Conservation (phyloP, 108 stramenopile species). For the Skeletonema grethae region DNA sequence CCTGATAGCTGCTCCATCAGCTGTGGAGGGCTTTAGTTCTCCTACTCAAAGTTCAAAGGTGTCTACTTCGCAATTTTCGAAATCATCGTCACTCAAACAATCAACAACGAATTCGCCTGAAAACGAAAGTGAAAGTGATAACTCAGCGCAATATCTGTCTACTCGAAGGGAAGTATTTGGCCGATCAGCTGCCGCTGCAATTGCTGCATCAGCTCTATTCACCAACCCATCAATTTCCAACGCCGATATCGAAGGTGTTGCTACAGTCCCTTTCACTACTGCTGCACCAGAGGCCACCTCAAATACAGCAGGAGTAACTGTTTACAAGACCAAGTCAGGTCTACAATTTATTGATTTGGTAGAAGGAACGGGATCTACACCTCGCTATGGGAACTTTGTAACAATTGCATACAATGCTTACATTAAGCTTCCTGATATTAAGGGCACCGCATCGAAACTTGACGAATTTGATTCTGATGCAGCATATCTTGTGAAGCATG, state of each 20-base stretch:
- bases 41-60: not conserved
- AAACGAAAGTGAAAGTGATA: conserved; percentile 5
- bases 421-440: conserved; percentile 73
- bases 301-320: conserved; percentile 43
- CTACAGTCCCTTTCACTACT: conserved; percentile 32
- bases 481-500: conserved; percentile 80
- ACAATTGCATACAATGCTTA: conserved; percentile 78
- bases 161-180: conserved; percentile 30
- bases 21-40: not conserved
- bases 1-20: not conserved
- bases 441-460: conserved; percentile 34
- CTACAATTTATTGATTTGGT: conserved; percentile 76
- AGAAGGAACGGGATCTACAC: conserved; percentile 55
- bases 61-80: not conserved
- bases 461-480: conserved; percentile 66
- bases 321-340: conserved; percentile 76
- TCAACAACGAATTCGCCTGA: not conserved
- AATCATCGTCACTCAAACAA: conserved; percentile 3
- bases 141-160: not conserved
- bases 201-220: conserved; percentile 10
- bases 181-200: conserved; percentile 16
- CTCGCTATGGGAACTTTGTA: conserved; percentile 76
- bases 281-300: conserved; percentile 21
- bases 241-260: conserved; percentile 58
- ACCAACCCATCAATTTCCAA: conserved; percentile 15